A percentile compares a stretch with the other conserved stretches of the same genome.
These are phyloP conservation scores for Silybum marianum DNA, from an alignment of 129 eudicot species.

Conservation along the genomic window DNA sequence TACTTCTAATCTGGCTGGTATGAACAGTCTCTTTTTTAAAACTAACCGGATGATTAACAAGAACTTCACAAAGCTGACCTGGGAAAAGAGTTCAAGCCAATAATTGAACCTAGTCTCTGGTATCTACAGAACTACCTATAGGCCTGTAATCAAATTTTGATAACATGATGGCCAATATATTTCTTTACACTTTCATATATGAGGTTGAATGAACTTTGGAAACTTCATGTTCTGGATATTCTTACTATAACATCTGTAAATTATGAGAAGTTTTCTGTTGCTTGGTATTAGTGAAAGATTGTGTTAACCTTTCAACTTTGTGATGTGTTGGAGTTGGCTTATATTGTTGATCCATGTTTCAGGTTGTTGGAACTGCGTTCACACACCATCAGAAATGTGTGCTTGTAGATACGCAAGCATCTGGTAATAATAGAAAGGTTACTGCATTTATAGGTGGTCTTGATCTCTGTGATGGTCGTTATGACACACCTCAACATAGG, in stretches of 20 bases:
- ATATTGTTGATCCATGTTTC: constrained; percentile 35
- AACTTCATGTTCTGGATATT: constrained; percentile 6
- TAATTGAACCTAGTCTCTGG: background rate
- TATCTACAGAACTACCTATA: constrained; percentile 12
- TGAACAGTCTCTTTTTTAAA: background rate
- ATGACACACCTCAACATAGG: constrained; percentile 94
- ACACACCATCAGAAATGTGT: constrained; percentile 99
- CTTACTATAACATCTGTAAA: constrained; percentile 7
- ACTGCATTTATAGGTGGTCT: constrained; percentile 90
- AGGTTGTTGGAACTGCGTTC: constrained; percentile 86
- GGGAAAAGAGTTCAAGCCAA: constrained; percentile 1
- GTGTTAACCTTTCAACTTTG: constrained; percentile 1
- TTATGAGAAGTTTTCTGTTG: background rate
- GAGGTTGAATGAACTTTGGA: background rate
- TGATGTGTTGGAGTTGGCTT: background rate
- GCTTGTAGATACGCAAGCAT: constrained; percentile 83
- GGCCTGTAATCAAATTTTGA: background rate
- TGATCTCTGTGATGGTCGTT: constrained; percentile 98
- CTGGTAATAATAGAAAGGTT: constrained; percentile 69
- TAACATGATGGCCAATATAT: background rate
- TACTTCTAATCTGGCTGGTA: constrained; percentile 10
- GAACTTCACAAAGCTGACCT: background rate
- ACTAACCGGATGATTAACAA: background rate
- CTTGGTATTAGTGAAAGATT: constrained; percentile 3
- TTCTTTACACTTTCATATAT: background rate